Conservation (phyloP, 257 asterid genomes). For the Plectranthus barbatus region DNA sequence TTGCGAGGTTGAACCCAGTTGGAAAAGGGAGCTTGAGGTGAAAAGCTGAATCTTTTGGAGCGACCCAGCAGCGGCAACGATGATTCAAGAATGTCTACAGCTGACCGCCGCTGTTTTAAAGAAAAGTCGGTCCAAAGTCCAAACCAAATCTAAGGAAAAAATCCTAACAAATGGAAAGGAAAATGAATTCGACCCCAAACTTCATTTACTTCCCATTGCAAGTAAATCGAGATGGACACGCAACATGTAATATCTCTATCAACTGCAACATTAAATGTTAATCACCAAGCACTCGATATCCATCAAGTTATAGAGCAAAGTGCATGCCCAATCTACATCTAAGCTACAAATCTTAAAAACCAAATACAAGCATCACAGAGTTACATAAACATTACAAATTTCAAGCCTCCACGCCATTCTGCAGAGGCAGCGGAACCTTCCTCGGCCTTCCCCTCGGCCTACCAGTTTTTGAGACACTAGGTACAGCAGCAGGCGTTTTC, state of each 20-base stretch:
- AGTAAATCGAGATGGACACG: no score
- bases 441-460: conserved; percentile 61
- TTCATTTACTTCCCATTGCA: no score
- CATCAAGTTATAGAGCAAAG: not conserved
- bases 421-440: no score
- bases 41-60: conserved; percentile 6
- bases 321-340: conserved; percentile 21
- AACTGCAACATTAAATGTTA: conserved; percentile 6
- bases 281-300: not conserved
- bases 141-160: no score
- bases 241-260: conserved; percentile 3
- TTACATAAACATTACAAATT: not conserved
- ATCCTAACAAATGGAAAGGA: no score
- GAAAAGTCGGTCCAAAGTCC: no score
- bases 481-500: conserved; percentile 34
- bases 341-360: conserved; percentile 6
- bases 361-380: conserved; percentile 3
- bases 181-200: no score
- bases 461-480: conserved; percentile 27
- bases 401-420: no score
- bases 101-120: no score
- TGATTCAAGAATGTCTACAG: no score
- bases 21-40: conserved; percentile 7
- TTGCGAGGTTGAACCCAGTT: conserved; percentile 34
- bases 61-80: conserved; percentile 6